Percentiles rank a stretch among this genome's conserved stretches.
Conservation (phyloP, 257 asterid genomes). For the Craterostigma plantagineum region DNA sequence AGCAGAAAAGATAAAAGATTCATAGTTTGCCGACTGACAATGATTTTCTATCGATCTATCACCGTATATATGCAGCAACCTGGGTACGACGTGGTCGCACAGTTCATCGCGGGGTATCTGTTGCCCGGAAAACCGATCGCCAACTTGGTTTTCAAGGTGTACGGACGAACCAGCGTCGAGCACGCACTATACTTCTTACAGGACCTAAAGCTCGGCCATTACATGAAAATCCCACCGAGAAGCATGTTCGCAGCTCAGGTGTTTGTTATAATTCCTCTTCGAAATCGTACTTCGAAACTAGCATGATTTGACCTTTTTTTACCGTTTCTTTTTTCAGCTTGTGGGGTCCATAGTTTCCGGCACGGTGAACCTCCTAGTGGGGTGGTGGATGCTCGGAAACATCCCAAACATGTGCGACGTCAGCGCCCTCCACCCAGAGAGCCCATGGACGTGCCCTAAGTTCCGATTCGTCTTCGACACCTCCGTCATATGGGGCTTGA, state of each 20-base stretch:
- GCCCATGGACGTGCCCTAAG: background rate
- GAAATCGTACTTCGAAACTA: no score
- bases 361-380: slow-evolving; percentile 21
- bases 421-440: slow-evolving; percentile 27
- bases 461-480: slow-evolving; percentile 4
- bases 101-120: slow-evolving; percentile 70
- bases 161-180: slow-evolving; percentile 73
- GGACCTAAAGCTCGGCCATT: slow-evolving; percentile 87
- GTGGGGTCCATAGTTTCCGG: background rate
- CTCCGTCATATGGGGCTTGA: slow-evolving; percentile 2
- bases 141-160: slow-evolving; percentile 73
- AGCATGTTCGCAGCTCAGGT: slow-evolving; percentile 91
- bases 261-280: no score
- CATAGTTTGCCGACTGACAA: background rate
- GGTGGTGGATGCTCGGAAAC: slow-evolving; percentile 5
- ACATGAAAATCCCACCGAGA: slow-evolving; percentile 92
- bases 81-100: slow-evolving; percentile 83
- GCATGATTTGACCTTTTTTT: no score
- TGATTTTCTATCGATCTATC: background rate
- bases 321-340: background rate
- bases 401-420: slow-evolving; percentile 6
- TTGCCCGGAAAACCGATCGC: slow-evolving; percentile 95
- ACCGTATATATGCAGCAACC: slow-evolving; percentile 52
- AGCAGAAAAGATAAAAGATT: background rate
- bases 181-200: slow-evolving; percentile 83